Base-by-base conservation (phyloP, 75 land plant species). In the Ceratopteris richardii region DNA sequence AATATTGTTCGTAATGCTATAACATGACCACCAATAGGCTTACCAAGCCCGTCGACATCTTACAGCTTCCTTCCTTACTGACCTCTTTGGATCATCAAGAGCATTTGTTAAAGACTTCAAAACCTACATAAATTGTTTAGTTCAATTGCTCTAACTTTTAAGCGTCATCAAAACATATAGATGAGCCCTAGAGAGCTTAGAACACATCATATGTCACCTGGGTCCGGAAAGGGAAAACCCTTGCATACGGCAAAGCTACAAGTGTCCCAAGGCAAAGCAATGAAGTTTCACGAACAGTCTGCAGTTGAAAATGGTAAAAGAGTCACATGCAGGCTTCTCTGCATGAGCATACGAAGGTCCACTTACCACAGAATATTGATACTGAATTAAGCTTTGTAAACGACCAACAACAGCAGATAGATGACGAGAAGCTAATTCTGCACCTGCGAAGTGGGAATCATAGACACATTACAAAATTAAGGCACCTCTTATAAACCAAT, bases 61-160 rank as follows among this genome's bases (percentile, higher is more conserved):
- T 22, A 84, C 82, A 67, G 98, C 98, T 60, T 92, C 95, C 65
- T 76, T 75, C 12, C 98, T 96, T 26, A 92, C 86, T 54, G 73
- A 55, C 44, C 98, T 57, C 66, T 92, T 92, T 4, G 57, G 78
- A 63, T 92, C 98, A 85, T 85, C 95, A 51, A 88, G 69, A 25
- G 95, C 86, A 53, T 62, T 77, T 46, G 68, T 51, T 31, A 82
- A 31, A 25, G 78, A 72, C 56, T 62, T 63, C 36, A 82, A 56
- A 7, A 92, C 94, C 98, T 90, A 58, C 40, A 48, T 37, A 63
- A 56, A 52, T 33, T 9, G 37, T 33, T 9, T 33, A 33, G 37
- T 4, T 3, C 9, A 9, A 33, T 33, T 33, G 37, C 37, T 33
- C 7, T 9, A 33, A 33, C 37, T 33, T 33, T 3, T 33, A 9